Evolutionary conservation across 495 filamentous ascomycete species (phyloP).

Genomic region (Talaromyces nanjingensis): DNA sequence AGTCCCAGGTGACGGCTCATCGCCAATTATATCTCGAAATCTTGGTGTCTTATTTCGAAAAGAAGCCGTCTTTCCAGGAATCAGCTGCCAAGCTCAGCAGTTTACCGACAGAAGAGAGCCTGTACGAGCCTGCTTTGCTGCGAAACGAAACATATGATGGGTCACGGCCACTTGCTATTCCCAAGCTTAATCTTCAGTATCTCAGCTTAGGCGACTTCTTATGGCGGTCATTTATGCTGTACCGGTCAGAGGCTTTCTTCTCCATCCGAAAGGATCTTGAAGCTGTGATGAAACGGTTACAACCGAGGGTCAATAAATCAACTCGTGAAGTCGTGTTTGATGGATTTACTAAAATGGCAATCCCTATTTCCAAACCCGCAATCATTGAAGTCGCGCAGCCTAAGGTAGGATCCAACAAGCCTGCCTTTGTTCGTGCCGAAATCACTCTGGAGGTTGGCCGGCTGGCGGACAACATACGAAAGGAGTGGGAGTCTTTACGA

Average conservation of each 20-base stretch:
- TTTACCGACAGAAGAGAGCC: conserved; percentile 69
- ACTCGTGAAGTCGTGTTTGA: conserved; percentile 62
- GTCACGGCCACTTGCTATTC: conserved; percentile 80
- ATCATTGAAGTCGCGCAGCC: conserved; percentile 82
- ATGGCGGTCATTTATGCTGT: conserved; percentile 83
- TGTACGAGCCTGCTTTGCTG: conserved; percentile 82
- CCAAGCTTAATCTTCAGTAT: conserved; percentile 94
- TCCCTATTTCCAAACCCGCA: conserved; percentile 78
- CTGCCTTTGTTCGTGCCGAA: conserved; percentile 82
- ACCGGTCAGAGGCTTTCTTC: conserved; percentile 89
- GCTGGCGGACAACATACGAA: conserved; percentile 63
- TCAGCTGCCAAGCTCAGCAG: conserved; percentile 59
- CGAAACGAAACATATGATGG: conserved; percentile 88
- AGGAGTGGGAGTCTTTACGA: conserved; percentile 87
- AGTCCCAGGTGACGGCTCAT: conserved; percentile 52
- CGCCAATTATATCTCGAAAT: conserved; percentile 69
- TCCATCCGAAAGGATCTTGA: conserved; percentile 90
- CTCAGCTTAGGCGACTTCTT: conserved; percentile 92
- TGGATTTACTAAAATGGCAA: conserved; percentile 86
- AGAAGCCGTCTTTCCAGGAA: conserved; percentile 78
- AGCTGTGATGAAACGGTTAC: conserved; percentile 67
- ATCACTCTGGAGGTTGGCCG: conserved; percentile 80
- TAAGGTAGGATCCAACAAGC: conserved; percentile 75
- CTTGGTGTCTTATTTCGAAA: conserved; percentile 70
- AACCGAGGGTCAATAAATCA: conserved; percentile 56